Evolutionary conservation across 2,329 filamentous ascomycete genomes (phyloP).

Genomic region (Ascochyta viciae-villosae): DNA sequence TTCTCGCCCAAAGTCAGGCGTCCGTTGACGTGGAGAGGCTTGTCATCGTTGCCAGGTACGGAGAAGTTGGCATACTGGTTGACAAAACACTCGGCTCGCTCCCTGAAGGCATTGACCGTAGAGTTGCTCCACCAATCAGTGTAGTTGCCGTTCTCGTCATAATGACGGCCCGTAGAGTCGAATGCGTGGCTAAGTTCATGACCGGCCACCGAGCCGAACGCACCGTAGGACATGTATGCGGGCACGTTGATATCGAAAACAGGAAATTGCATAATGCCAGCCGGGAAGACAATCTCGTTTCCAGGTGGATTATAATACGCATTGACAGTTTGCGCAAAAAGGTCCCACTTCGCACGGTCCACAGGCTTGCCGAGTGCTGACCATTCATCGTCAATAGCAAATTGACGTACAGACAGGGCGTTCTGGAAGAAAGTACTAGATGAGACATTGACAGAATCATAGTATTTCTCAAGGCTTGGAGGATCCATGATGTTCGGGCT

Average conservation of each 20-base stretch:
- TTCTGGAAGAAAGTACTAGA: slow-evolving; percentile 65
- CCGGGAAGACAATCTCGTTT: slow-evolving; percentile 75
- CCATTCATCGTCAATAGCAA: slow-evolving; percentile 61
- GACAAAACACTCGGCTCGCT: slow-evolving; percentile 69
- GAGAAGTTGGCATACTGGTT: slow-evolving; percentile 71
- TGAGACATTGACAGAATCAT: slow-evolving; percentile 60
- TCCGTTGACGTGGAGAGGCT: slow-evolving; percentile 68
- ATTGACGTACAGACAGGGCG: slow-evolving; percentile 58
- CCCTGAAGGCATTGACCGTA: slow-evolving; percentile 65
- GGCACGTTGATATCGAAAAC: slow-evolving; percentile 69
- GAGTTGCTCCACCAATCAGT: slow-evolving; percentile 71
- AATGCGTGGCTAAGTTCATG: slow-evolving; percentile 76
- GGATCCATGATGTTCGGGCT: slow-evolving; percentile 69
- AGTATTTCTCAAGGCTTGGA: slow-evolving; percentile 63
- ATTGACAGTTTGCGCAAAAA: slow-evolving; percentile 66
- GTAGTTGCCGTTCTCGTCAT: slow-evolving; percentile 69
- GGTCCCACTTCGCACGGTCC: slow-evolving; percentile 66
- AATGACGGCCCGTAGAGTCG: slow-evolving; percentile 70
- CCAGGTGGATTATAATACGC: slow-evolving; percentile 69
- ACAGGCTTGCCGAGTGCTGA: slow-evolving; percentile 65
- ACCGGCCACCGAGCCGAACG: slow-evolving; percentile 70
- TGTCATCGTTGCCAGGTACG: slow-evolving; percentile 62
- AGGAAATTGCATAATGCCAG: slow-evolving; percentile 72
- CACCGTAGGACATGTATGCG: slow-evolving; percentile 72
- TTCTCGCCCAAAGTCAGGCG: slow-evolving; percentile 71